Conservation (phyloP, 2,329 filamentous ascomycete species). For the Huntiella savannae region DNA sequence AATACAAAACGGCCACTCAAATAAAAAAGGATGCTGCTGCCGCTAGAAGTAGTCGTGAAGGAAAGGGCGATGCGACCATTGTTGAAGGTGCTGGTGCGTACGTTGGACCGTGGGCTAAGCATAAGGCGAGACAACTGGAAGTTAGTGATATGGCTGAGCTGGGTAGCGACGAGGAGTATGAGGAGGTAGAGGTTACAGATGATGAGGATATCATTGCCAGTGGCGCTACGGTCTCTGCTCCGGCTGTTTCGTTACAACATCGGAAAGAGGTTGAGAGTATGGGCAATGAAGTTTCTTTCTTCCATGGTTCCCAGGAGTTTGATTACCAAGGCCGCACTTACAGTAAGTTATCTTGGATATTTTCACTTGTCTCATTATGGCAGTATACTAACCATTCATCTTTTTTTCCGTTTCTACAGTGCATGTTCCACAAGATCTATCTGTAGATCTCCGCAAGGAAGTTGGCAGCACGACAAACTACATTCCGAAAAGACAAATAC, state of each 20-base stretch:
- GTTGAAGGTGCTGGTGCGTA: slow-evolving; percentile 79
- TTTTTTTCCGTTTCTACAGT: slow-evolving; percentile 20
- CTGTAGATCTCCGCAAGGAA: slow-evolving; percentile 69
- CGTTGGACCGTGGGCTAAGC: slow-evolving; percentile 85
- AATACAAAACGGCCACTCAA: slow-evolving; percentile 33
- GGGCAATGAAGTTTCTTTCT: slow-evolving; percentile 64
- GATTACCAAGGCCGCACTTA: slow-evolving; percentile 94
- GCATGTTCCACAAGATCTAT: slow-evolving; percentile 85
- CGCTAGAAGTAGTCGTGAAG: slow-evolving; percentile 58
- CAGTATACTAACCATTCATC: background rate
- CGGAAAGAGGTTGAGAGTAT: slow-evolving; percentile 39
- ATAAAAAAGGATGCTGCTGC: slow-evolving; percentile 53
- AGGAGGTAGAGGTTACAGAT: slow-evolving; percentile 56
- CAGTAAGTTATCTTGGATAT: slow-evolving; percentile 20
- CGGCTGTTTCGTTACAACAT: slow-evolving; percentile 32
- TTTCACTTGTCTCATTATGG: background rate
- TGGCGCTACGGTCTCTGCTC: slow-evolving; percentile 39
- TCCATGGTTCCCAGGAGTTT: slow-evolving; percentile 64
- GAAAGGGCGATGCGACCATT: slow-evolving; percentile 65
- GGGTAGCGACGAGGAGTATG: slow-evolving; percentile 60
- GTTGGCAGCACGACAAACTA: slow-evolving; percentile 67
- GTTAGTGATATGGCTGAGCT: slow-evolving; percentile 56
- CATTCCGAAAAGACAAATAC: slow-evolving; percentile 82
- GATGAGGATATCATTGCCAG: slow-evolving; percentile 50
- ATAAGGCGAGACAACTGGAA: slow-evolving; percentile 53